phyloP scores from a whole-genome alignment of 164 flowering plant genomes.

The Tetrastigma voinierianum region DNA sequence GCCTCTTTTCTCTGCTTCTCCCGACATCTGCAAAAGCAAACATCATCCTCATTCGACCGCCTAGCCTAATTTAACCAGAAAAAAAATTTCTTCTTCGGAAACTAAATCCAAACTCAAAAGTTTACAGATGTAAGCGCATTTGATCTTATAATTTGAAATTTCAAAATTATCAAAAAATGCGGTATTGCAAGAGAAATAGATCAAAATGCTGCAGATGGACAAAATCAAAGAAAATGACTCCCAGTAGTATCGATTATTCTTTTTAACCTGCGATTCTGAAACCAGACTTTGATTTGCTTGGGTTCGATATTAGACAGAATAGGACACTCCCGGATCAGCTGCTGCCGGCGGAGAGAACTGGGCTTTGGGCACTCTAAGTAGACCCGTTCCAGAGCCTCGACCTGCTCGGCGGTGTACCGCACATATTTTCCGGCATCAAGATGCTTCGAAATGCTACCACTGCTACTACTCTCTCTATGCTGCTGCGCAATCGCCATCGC shows the following conservation, averaged over 20 bases:
- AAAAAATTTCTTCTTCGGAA: not conserved
- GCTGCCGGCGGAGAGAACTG: constrained; percentile 69
- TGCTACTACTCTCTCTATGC: constrained; percentile 60
- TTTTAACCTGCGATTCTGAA: constrained; percentile 70
- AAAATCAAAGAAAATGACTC: not conserved
- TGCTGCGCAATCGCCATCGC: constrained; percentile 71
- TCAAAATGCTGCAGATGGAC: too few species aligned
- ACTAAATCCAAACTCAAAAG: not conserved
- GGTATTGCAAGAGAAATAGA: too few species aligned
- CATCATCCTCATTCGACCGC: not conserved
- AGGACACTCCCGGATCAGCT: constrained; percentile 69
- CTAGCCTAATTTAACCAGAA: too few species aligned
- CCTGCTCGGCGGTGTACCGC: constrained; percentile 72
- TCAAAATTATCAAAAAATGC: too few species aligned
- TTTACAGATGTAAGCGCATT: too few species aligned
- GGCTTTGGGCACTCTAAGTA: constrained; percentile 81
- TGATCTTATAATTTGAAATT: too few species aligned
- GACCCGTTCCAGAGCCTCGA: constrained; percentile 73
- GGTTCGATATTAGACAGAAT: constrained; percentile 73
- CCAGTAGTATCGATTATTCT: not conserved
- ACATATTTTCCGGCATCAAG: constrained; percentile 71
- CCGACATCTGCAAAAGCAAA: constrained; percentile 51
- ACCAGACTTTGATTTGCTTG: constrained; percentile 88
- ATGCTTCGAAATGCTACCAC: constrained; percentile 50
- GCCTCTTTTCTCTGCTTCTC: constrained; percentile 85